These are phyloP conservation scores for Henningerozyma blattae DNA, from an alignment of 805 yeast genomes.

Conservation along the genomic window DNA sequence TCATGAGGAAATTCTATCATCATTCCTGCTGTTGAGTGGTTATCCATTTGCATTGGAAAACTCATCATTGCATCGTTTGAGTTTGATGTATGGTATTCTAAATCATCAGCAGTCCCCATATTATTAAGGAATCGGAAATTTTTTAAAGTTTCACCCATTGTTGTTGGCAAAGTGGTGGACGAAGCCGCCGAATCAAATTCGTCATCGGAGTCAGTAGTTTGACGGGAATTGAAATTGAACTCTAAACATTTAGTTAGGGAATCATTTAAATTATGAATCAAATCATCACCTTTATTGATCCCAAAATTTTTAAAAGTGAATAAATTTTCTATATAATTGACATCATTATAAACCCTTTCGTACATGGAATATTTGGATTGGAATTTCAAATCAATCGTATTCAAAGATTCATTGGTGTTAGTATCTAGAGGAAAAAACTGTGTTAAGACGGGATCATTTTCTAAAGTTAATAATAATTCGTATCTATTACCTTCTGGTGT, in stretches of 20 bases:
- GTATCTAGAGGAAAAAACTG: conserved; percentile 11
- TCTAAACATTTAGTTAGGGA: conserved; percentile 28
- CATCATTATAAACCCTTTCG: conserved; percentile 26
- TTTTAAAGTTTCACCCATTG: conserved; percentile 11
- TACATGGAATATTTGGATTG: conserved; percentile 25
- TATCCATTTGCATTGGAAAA: too few species aligned
- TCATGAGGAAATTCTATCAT: too few species aligned
- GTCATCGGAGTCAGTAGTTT: not conserved
- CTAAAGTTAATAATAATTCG: conserved; percentile 18
- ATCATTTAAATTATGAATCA: conserved; percentile 27
- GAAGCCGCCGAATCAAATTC: not conserved
- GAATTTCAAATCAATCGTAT: conserved; percentile 24
- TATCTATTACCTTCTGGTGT: conserved; percentile 17
- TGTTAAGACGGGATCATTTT: conserved; percentile 15
- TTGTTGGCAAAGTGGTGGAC: conserved; percentile 6
- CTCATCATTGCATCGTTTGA: too few species aligned
- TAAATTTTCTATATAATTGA: conserved; percentile 20
- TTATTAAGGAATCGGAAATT: conserved; percentile 7
- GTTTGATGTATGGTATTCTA: conserved; percentile 7
- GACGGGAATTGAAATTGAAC: conserved; percentile 8
- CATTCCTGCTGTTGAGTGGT: not conserved
- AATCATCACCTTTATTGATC: conserved; percentile 27
- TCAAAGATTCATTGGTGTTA: conserved; percentile 4
- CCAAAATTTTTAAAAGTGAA: conserved; percentile 30
- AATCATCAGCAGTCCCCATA: conserved; percentile 19